phyloP scores from a whole-genome alignment of 129 eudicot species.

The Chrysanthemum makinoi region DNA sequence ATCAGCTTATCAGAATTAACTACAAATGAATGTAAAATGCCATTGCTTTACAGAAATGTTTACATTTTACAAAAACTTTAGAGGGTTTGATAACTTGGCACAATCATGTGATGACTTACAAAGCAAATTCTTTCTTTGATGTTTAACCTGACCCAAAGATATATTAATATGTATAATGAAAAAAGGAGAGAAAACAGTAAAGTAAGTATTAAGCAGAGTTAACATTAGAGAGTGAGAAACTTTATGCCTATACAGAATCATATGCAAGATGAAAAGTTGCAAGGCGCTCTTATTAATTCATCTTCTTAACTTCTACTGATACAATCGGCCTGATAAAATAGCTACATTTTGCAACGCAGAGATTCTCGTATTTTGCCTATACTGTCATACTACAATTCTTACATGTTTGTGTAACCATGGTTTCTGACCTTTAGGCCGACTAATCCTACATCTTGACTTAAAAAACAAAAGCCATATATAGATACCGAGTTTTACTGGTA shows the following conservation, averaged over 20 bases:
- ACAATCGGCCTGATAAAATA: background rate
- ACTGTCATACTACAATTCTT: background rate
- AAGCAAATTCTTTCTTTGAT: conserved; percentile 73
- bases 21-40: background rate
- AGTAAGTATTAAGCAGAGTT: too few relatives aligned
- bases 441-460: too few relatives aligned
- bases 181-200: conserved; percentile 7
- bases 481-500: too few relatives aligned
- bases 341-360: conserved; percentile 1
- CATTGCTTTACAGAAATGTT: background rate
- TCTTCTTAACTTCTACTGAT: background rate
- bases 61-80: conserved; percentile 1
- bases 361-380: too few relatives aligned
- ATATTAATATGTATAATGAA: conserved; percentile 56
- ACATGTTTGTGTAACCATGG: too few relatives aligned
- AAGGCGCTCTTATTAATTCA: too few relatives aligned
- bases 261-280: conserved; percentile 9
- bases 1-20: too few relatives aligned
- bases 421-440: too few relatives aligned
- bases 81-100: conserved; percentile 1
- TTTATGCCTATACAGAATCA: background rate
- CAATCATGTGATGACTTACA: conserved; percentile 49
- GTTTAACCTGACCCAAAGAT: conserved; percentile 75
- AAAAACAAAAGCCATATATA: too few relatives aligned
- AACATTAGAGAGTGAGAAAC: too few relatives aligned